phyloP scores from a whole-genome alignment of 2,329 filamentous ascomycete genomes.

The Phoma herbarum region DNA sequence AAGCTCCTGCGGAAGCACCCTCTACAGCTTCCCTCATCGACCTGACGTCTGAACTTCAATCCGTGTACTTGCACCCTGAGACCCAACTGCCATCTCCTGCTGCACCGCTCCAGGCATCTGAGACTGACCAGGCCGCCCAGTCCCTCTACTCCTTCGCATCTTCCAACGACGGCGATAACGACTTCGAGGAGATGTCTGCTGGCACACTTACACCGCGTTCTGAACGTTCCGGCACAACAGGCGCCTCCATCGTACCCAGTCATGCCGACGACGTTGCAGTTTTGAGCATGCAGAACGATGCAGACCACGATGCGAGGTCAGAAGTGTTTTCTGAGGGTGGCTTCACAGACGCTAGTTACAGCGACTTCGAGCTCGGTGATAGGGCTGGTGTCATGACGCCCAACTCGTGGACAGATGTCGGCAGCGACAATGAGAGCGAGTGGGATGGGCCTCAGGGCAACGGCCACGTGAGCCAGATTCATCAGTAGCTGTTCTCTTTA shows the following conservation, averaged over 20 bases:
- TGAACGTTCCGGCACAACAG: constrained; percentile 42
- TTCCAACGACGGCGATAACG: constrained; percentile 33
- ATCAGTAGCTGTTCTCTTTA: constrained; percentile 29
- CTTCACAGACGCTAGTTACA: constrained; percentile 49
- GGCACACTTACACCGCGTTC: constrained; percentile 52
- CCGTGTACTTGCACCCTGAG: constrained; percentile 20
- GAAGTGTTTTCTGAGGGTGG: constrained; percentile 48
- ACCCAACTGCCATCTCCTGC: constrained; percentile 10
- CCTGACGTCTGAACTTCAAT: constrained; percentile 33
- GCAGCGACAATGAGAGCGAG: constrained; percentile 52
- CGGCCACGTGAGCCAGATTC: constrained; percentile 42
- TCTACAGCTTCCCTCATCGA: constrained; percentile 40
- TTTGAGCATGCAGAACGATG: constrained; percentile 47
- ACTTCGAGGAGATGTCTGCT: constrained; percentile 42
- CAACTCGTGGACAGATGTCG: constrained; percentile 52
- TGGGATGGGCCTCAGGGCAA: constrained; percentile 39
- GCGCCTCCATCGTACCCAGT: constrained; percentile 41
- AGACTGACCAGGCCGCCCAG: constrained; percentile 37
- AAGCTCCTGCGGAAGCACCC: constrained; percentile 2
- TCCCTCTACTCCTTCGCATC: constrained; percentile 51
- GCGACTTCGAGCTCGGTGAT: constrained; percentile 37
- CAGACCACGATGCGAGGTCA: constrained; percentile 45
- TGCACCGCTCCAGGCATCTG: constrained; percentile 31
- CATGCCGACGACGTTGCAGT: constrained; percentile 48
- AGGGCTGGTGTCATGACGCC: constrained; percentile 49